Base-by-base conservation (phyloP, 805 yeast genomes). In the Pichia sporocuriosa region DNA sequence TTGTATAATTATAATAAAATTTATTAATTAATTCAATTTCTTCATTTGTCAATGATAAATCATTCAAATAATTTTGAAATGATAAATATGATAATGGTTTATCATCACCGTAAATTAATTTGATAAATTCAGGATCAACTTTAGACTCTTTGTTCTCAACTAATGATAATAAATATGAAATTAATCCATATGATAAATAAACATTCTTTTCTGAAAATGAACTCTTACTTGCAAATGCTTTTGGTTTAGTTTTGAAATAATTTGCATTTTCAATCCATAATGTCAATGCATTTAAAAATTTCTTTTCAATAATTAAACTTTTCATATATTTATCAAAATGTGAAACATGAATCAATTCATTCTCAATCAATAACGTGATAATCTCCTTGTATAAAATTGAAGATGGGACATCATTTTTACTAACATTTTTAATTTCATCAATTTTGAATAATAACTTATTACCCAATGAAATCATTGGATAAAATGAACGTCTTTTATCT, bases 231-330 rank as follows among this genome's bases (percentile, higher is more conserved):
- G 23, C 41, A 38, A 45, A 37, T 2, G 42, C 39, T 8, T 41
- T 47, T 6, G 56, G 57, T 27, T 47, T 50, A 20, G 35, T 25
- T 32, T 49, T 57, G 33, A 52, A 48, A 41, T 55, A 57, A 35
- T 58, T 59, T 16, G 54, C 37, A 20, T 51, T 38, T 30, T 57
- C 57, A 33, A 58, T 50, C 57, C 59, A 61, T 4, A 54, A 21
- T n/a, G 55, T 49, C 23, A 62, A 38, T 3, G 62, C 63, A 32
- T 53, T 54, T 8, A 53, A 30, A 32, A 43, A 53, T 31, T 57
- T 51, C 6, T 41, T 39, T 21, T 61, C 66, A 4, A 17, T 15
- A 7, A 58, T 24, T 9, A 59, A 46, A n/a, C 43, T 39, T 8
- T 29, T 43, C 29, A 58, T 46, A n/a, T 47, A 53, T 39, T 59